Conservation (phyloP, 305 asterid species). For the Solanum hybrid region DNA sequence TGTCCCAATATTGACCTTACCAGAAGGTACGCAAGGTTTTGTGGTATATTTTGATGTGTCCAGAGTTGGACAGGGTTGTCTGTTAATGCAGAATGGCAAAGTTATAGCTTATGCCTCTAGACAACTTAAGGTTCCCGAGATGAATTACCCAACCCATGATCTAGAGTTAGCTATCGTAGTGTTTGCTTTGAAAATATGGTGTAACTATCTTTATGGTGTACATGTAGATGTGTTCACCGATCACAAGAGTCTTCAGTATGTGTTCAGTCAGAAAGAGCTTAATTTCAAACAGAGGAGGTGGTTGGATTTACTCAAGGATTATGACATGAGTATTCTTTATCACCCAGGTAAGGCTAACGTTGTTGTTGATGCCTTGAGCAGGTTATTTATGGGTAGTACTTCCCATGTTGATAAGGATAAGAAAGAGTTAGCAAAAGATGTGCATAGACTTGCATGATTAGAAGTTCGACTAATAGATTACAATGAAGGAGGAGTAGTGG, state of each 20-base stretch:
- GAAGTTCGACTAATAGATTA: neutral
- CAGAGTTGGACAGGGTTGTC: neutral
- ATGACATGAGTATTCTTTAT: neutral
- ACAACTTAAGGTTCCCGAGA: neutral
- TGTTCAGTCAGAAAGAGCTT: neutral
- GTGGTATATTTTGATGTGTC: neutral
- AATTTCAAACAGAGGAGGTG: neutral
- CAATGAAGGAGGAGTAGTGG: neutral
- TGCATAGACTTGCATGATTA: neutral
- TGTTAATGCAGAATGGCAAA: neutral
- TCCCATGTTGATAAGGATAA: neutral
- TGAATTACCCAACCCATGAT: neutral
- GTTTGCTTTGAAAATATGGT: too few relatives aligned
- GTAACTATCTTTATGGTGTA: neutral
- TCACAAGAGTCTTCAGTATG: neutral
- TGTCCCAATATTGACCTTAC: neutral
- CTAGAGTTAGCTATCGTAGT: neutral
- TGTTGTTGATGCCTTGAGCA: neutral
- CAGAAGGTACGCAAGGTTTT: neutral
- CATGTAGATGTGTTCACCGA: neutral
- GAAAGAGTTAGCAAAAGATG: neutral
- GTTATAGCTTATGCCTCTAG: neutral
- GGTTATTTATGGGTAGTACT: neutral
- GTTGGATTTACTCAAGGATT: neutral
- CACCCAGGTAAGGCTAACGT: neutral